Base-by-base conservation (phyloP, 108 stramenopile species). In the Cyclotella choctawhatcheeana region DNA sequence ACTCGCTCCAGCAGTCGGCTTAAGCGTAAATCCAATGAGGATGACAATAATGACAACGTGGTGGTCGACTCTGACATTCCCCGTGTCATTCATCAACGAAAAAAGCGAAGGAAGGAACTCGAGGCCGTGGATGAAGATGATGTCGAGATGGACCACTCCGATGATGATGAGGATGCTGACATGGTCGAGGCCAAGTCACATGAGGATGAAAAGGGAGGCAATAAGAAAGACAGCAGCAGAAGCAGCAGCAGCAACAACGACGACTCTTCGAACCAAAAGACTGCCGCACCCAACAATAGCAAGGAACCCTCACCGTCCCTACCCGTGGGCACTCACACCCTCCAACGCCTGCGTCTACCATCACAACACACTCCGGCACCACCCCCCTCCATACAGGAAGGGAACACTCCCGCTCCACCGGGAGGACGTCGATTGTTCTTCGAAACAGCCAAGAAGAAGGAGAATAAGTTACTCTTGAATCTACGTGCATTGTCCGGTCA, bases 341-440 rank as follows among this genome's bases (percentile, higher is more conserved):
- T 52, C 51, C 50, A 35, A 3, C 63, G 26, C 17, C 26, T 81
- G 17, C 61, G 69, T 18, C 54, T 81, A 17, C 80, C 75, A 10
- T 81, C 75, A 3, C 80, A 81, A 65, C 69, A 65, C 18, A 71
- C 69, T n/a, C 70, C 80, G 16, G 68, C 69, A 12, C 52, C 56
- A 45, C 25, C 51, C 32, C 26, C 37, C 14, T 0, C 32, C 1
- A 7, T 13, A 14, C 12, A 48, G 6, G 34, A 16, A 16, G 34
- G 20, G 32, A 31, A 5, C 0, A 44, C 40, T 22, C 67, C 67
- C 26, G 52, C 55, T 58, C 76, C 76, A 16, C 63, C 77, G 0
- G 64, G 64, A 17, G 70, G 70, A 44, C 44, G 77, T 25, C 58
- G 77, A 14, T 45, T 78, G 26, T 48, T 78, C 27, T 78, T 78